Percentiles rank a stretch among this genome's conserved stretches.
These are phyloP conservation scores for Pseudocercospora macadamiae DNA, from an alignment of 2,329 filamentous ascomycete genomes.

Conservation along the genomic window DNA sequence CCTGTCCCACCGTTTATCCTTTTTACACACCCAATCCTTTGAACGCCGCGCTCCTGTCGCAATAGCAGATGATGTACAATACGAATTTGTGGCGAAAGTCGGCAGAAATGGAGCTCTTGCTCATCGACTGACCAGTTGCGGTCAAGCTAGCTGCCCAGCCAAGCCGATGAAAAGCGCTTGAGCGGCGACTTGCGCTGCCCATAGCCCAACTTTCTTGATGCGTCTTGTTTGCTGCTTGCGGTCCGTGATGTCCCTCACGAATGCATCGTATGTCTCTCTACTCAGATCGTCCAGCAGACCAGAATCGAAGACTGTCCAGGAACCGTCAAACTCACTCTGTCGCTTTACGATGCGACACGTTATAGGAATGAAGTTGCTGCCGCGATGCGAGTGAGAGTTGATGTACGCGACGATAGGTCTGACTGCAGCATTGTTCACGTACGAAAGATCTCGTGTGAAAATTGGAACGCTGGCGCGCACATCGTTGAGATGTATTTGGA, in stretches of 20 bases:
- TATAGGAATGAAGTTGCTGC: conserved; percentile 91
- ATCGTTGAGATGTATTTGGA: conserved; percentile 93
- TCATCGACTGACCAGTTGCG: neutral
- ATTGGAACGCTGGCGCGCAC: conserved; percentile 90
- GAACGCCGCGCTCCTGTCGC: conserved; percentile 16
- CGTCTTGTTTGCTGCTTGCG: conserved; percentile 83
- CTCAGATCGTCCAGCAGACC: conserved; percentile 92
- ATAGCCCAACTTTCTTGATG: conserved; percentile 94
- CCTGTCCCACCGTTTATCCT: neutral
- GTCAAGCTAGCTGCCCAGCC: conserved; percentile 73
- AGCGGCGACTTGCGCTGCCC: conserved; percentile 88
- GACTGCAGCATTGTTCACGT: conserved; percentile 93
- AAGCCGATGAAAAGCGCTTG: conserved; percentile 95
- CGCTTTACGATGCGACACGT: conserved; percentile 92
- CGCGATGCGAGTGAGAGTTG: conserved; percentile 67
- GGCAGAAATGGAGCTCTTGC: neutral
- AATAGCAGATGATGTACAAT: neutral
- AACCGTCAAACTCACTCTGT: conserved; percentile 86
- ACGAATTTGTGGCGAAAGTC: neutral
- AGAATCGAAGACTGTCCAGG: conserved; percentile 92
- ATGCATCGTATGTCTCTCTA: conserved; percentile 91
- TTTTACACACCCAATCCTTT: conserved; percentile 6
- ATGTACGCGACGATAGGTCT: conserved; percentile 98
- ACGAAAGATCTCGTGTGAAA: conserved; percentile 88
- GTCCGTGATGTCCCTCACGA: conserved; percentile 87